Evolutionary conservation across 768 basidiomycete species (phyloP).

Genomic region (Russula sp.): DNA sequence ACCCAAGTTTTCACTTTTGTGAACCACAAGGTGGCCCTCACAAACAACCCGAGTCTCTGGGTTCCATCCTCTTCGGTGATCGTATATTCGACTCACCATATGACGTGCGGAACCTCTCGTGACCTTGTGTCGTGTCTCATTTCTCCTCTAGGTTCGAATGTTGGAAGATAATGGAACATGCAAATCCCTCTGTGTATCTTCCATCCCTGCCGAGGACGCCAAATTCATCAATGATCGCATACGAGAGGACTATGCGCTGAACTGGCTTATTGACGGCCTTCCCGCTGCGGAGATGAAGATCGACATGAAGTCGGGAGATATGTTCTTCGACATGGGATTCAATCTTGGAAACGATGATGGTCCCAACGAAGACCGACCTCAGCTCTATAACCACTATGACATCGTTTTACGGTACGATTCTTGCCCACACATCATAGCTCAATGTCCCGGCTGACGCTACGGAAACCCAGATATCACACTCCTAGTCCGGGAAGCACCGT

Average conservation of each 20-base stretch:
- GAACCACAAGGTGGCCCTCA: slow-evolving; percentile 67
- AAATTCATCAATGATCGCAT: slow-evolving; percentile 92
- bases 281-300: slow-evolving; percentile 92
- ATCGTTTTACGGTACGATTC: slow-evolving; percentile 63
- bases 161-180: slow-evolving; percentile 73
- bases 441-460: slow-evolving; percentile 5
- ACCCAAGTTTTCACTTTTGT: slow-evolving; percentile 83
- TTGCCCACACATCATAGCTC: neutral
- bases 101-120: slow-evolving; percentile 52
- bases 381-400: slow-evolving; percentile 91
- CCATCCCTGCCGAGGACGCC: slow-evolving; percentile 67
- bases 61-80: slow-evolving; percentile 95
- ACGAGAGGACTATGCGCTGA: slow-evolving; percentile 87
- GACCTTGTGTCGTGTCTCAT: slow-evolving; percentile 19
- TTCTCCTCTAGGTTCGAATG: slow-evolving; percentile 66
- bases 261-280: slow-evolving; percentile 93
- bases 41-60: slow-evolving; percentile 80
- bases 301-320: slow-evolving; percentile 72
- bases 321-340: slow-evolving; percentile 93
- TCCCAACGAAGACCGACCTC: slow-evolving; percentile 54
- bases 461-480: slow-evolving; percentile 66
- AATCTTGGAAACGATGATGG: slow-evolving; percentile 78
- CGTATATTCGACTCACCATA: slow-evolving; percentile 90
- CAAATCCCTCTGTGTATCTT: slow-evolving; percentile 62
- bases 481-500: slow-evolving; percentile 66